phyloP scores from a whole-genome alignment of 2,329 filamentous ascomycete species.

The Immersiporthe knoxdaviesiana region DNA sequence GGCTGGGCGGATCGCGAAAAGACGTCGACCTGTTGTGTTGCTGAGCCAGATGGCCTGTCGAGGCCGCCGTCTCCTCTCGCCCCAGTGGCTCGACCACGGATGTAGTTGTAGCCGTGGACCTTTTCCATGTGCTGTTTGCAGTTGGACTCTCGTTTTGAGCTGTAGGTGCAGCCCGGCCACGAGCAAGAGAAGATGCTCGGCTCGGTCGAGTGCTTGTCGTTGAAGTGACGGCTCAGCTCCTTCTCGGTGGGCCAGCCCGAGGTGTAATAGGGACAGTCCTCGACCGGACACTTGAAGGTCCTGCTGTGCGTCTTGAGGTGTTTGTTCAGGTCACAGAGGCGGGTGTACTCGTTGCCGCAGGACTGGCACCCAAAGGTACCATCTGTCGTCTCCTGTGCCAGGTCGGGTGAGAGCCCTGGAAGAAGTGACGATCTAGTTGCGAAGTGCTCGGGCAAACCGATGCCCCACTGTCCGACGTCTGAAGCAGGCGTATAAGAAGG shows the following conservation, averaged over 20 bases:
- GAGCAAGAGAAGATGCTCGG: slow-evolving; percentile 70
- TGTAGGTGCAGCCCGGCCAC: slow-evolving; percentile 69
- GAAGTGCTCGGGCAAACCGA: slow-evolving; percentile 17
- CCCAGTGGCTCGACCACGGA: slow-evolving; percentile 67
- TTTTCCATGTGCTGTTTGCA: slow-evolving; percentile 90
- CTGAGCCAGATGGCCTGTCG: background rate
- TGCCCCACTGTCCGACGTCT: slow-evolving; percentile 23
- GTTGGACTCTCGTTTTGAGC: slow-evolving; percentile 77
- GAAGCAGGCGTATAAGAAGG: slow-evolving; percentile 17
- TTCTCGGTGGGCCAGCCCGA: slow-evolving; percentile 80
- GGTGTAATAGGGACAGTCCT: slow-evolving; percentile 69
- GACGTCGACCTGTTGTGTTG: background rate
- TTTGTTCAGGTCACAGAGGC: slow-evolving; percentile 43
- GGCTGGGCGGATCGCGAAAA: slow-evolving; percentile 3
- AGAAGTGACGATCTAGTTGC: slow-evolving; percentile 11
- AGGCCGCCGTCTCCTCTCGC: slow-evolving; percentile 15
- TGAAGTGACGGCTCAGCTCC: slow-evolving; percentile 75
- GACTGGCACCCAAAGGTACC: slow-evolving; percentile 32
- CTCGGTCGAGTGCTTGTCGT: slow-evolving; percentile 72
- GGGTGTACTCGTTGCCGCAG: slow-evolving; percentile 37
- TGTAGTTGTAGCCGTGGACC: slow-evolving; percentile 72
- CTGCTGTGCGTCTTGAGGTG: slow-evolving; percentile 26
- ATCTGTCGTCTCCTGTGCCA: slow-evolving; percentile 8
- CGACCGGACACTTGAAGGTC: slow-evolving; percentile 68
- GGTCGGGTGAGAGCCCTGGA: slow-evolving; percentile 14